Evolutionary conservation across 768 basidiomycete species (phyloP), one percentile per base, ranked within the genome.

Genomic region (Trametes cingulata): DNA sequence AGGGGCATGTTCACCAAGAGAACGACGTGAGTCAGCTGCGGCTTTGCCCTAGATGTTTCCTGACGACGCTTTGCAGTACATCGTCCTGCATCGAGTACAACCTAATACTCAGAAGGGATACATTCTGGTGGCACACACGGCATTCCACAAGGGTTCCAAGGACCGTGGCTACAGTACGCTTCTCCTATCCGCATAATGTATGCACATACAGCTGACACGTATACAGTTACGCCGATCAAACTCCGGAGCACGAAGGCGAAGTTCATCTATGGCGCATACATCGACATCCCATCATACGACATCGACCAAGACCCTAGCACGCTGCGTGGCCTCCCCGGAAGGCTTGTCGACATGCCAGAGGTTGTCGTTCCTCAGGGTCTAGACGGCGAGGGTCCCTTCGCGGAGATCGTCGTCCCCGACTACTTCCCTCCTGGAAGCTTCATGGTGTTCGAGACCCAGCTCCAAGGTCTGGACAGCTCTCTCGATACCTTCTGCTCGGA

Each of bases 1-100:
- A 99, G 73, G 96, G 94, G 0, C 93, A 98, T 75, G 93, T 98
- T 10, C 95, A 95, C 68, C 94, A 98, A 72, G 97, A 98, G 72
- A 94, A 91, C 63, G 87, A 98, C 72, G 95, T 91, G 71, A 75
- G 90, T 84, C 24, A 17, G 19, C 14, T 14, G n/a, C 12, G 29
- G 29, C 29, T 33, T 17, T 19, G 29, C 35, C 14, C 12, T 25
- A 14, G 3, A 24, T 8, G 37, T 13, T 17, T 33, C n/a, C 19
- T 22, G 20, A 25, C 40, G 13, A 13, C 35, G 8, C 10, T 12
- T 17, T 2, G 22, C 70, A 98, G 94, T 98, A 99, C 74, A 96
- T 98, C 64, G 84, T 90, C 45, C 77, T 98, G 15, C 93, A 96
- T 68, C 88, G 97, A 20, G 90, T 98, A 4, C 92, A 98, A 66